A percentile compares a stretch with the other conserved stretches of the same genome.
Conservation (phyloP, 108 stramenopile species). For the Skeletonema costatum region DNA sequence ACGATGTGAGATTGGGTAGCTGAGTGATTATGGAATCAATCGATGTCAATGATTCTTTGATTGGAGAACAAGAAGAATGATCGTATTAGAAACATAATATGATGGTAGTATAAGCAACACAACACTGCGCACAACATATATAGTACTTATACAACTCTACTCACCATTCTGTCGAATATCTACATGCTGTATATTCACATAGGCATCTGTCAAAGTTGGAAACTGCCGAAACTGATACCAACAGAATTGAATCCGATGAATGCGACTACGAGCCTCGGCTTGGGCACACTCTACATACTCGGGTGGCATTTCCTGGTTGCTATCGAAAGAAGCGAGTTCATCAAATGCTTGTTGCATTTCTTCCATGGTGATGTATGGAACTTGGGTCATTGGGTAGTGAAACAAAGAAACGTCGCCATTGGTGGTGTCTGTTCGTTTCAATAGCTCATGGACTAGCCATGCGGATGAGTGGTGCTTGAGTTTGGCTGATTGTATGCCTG, state of each 20-base stretch:
- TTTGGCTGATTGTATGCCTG: background rate
- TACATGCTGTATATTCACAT: slow-evolving; percentile 32
- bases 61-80: background rate
- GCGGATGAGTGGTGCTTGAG: background rate
- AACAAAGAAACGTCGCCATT: slow-evolving; percentile 38
- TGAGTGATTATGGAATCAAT: slow-evolving; percentile 40
- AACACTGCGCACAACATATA: background rate
- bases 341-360: background rate
- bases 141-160: background rate
- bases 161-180: slow-evolving; percentile 48
- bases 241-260: slow-evolving; percentile 29
- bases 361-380: background rate
- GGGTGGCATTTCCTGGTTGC: background rate
- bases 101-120: too few species aligned
- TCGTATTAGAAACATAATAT: background rate
- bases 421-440: slow-evolving; percentile 18
- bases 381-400: slow-evolving; percentile 14
- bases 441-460: slow-evolving; percentile 12
- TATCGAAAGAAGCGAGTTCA: background rate
- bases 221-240: slow-evolving; percentile 39
- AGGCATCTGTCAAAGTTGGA: slow-evolving; percentile 22
- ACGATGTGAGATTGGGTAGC: slow-evolving; percentile 31
- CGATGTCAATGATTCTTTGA: slow-evolving; percentile 32
- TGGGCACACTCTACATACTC: background rate
- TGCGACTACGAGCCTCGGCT: slow-evolving; percentile 17